phyloP scores from a whole-genome alignment of 352 stramenopile genomes.

The Globisporangium parvum region DNA sequence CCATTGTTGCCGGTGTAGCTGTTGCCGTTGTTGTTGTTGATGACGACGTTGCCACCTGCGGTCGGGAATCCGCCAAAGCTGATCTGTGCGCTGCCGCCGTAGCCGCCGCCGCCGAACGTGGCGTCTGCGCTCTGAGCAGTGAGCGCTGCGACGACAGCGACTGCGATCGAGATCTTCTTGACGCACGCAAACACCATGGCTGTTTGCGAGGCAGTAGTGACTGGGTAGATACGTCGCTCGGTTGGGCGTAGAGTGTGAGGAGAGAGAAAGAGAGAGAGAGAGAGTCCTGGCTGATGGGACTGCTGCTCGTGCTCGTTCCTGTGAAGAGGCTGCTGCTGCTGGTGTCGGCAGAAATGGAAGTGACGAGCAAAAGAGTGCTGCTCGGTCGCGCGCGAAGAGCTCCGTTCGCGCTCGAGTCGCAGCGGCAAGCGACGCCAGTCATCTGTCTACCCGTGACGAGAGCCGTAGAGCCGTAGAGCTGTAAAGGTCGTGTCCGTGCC shows the following conservation, averaged over 20 bases:
- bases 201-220: background rate
- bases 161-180: conserved; percentile 16
- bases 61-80: conserved; percentile 7
- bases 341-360: conserved; percentile 9
- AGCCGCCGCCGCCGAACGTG: conserved; percentile 8
- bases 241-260: background rate
- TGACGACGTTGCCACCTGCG: conserved; percentile 1
- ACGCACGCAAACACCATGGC: conserved; percentile 14
- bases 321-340: conserved; percentile 6
- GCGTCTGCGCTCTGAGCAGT: conserved; percentile 7
- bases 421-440: background rate
- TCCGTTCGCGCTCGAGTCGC: background rate
- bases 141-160: conserved; percentile 13
- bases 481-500: background rate
- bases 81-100: conserved; percentile 8
- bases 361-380: background rate
- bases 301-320: background rate
- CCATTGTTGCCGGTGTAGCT: background rate
- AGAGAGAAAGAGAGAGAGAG: background rate
- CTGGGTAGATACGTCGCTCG: background rate
- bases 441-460: background rate
- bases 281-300: conserved; percentile 7
- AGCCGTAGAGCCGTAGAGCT: background rate
- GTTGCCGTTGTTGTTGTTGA: background rate
- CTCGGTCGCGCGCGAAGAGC: background rate